A percentile compares a stretch with the other conserved stretches of the same genome.
These are phyloP conservation scores for Globisporangium abappressorium DNA, from an alignment of 352 stramenopile species.

Conservation along the genomic window DNA sequence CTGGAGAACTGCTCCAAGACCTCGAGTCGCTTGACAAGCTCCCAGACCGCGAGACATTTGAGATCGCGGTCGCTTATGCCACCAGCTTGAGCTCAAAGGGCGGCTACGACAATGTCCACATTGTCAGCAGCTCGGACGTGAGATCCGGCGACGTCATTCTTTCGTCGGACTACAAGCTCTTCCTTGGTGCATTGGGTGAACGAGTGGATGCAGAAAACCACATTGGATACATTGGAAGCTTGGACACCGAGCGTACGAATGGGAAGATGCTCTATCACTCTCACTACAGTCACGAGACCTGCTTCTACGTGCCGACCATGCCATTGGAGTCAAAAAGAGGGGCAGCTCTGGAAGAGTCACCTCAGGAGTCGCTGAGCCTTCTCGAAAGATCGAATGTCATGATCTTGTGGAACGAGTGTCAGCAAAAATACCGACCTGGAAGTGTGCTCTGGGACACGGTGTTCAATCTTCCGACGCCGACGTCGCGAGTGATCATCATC, in stretches of 20 bases:
- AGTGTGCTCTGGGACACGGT: constrained; percentile 77
- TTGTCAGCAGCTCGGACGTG: constrained; percentile 56
- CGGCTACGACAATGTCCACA: constrained; percentile 73
- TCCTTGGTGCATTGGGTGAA: constrained; percentile 68
- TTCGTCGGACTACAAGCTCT: constrained; percentile 70
- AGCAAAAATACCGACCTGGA: constrained; percentile 79
- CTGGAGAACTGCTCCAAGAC: constrained; percentile 56
- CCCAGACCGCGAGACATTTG: constrained; percentile 74
- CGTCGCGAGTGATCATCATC: constrained; percentile 73
- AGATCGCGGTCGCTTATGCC: constrained; percentile 76
- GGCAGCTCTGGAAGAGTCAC: constrained; percentile 23
- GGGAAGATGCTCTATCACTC: constrained; percentile 68
- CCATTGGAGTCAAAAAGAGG: constrained; percentile 36
- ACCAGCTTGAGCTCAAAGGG: constrained; percentile 62
- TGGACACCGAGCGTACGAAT: constrained; percentile 35
- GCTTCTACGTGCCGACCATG: constrained; percentile 82
- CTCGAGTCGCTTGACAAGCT: constrained; percentile 74
- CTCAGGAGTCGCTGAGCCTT: constrained; percentile 30
- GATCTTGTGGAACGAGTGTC: constrained; percentile 87
- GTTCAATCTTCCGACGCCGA: constrained; percentile 74
- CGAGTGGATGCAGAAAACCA: constrained; percentile 41
- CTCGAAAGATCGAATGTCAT: constrained; percentile 72
- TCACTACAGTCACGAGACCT: constrained; percentile 73
- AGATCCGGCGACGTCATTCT: constrained; percentile 33
- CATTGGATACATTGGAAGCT: constrained; percentile 43